Percentiles rank a stretch among this genome's conserved stretches.
Evolutionary conservation across 176 grass and related monocot species (phyloP).

Genomic region (Rhynchospora tenuis): DNA sequence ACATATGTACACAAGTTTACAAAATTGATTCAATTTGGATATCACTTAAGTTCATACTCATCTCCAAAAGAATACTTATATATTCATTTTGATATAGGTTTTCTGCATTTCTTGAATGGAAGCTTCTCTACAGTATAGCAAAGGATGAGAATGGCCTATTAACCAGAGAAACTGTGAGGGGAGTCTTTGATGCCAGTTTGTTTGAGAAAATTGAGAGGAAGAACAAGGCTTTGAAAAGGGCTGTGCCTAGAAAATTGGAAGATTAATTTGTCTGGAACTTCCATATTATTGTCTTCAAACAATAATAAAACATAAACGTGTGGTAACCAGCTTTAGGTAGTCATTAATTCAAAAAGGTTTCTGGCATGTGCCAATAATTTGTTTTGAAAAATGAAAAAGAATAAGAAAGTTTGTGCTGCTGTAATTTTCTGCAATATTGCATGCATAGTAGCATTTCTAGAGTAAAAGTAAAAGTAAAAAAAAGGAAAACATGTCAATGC

Average conservation of each 20-base stretch:
- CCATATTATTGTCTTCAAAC: neutral
- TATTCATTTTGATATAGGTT: constrained; percentile 21
- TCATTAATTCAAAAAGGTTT: no score
- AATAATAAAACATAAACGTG: neutral
- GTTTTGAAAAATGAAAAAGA: no score
- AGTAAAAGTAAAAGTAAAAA: no score
- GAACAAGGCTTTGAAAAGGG: constrained; percentile 24
- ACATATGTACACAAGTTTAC: no score
- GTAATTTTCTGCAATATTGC: no score
- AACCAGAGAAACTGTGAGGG: constrained; percentile 33
- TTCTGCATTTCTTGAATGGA: constrained; percentile 27
- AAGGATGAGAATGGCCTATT: constrained; percentile 45
- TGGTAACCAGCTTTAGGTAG: neutral
- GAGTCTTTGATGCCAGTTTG: constrained; percentile 47
- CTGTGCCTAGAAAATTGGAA: neutral
- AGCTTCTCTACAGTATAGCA: constrained; percentile 36
- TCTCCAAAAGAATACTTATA: neutral
- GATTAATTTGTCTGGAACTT: neutral
- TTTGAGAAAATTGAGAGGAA: constrained; percentile 35
- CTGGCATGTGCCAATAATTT: no score
- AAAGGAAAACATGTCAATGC: no score
- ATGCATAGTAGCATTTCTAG: no score
- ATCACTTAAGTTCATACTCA: neutral
- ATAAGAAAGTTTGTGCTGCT: no score
- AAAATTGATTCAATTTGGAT: no score